phyloP scores from a whole-genome alignment of 129 eudicot genomes.

The sunflower (Helianthus annuus) region HanXRQr2.0-SUNRISE NC_035436.2:30423811-30424310 shows the following conservation, averaged over 20 bases:
- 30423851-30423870: slow-evolving; percentile 80
- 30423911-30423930: slow-evolving; percentile 84
- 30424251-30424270: neutral
- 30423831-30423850: slow-evolving; percentile 98
- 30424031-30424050: too few relatives aligned
- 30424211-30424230: slow-evolving; percentile 94
- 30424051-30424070: too few relatives aligned
- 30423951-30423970: slow-evolving; percentile 3
- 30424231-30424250: slow-evolving; percentile 49
- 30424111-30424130: slow-evolving; percentile 37
- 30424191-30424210: slow-evolving; percentile 93
- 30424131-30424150: slow-evolving; percentile 88
- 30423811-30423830: too few relatives aligned
- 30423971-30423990: neutral
- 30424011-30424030: neutral
- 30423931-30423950: slow-evolving; percentile 74
- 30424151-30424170: slow-evolving; percentile 99
- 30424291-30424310: slow-evolving; percentile 79
- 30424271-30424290: slow-evolving; percentile 58
- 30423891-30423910: slow-evolving; percentile 89
- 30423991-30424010: neutral
- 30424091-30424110: neutral
- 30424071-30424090: neutral
- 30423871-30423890: slow-evolving; percentile 97
- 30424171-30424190: slow-evolving; percentile 90